Evolutionary conservation across 2,329 filamentous ascomycete species (phyloP).

Genomic region (Aspergillus persii): DNA sequence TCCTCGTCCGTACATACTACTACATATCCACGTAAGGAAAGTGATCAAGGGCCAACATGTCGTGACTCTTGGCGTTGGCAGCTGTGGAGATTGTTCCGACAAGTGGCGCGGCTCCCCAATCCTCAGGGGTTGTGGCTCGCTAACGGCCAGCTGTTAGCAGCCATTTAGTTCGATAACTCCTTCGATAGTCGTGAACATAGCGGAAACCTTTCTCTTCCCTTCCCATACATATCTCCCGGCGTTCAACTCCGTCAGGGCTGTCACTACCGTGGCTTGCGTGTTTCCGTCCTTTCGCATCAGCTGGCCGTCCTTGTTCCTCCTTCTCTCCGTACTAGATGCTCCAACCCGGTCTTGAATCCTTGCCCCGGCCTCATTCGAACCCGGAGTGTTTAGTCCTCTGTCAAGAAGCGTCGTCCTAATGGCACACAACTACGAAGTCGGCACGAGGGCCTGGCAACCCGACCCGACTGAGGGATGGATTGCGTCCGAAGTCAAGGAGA

Average conservation of each 20-base stretch:
- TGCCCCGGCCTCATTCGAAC: conserved; percentile 10
- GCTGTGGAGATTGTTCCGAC: conserved; percentile 20
- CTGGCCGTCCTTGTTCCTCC: conserved; percentile 10
- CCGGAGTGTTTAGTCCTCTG: conserved; percentile 2
- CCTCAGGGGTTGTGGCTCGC: conserved; percentile 32
- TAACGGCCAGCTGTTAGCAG: conserved; percentile 30
- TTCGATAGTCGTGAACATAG: conserved; percentile 13
- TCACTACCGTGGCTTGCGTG: neutral
- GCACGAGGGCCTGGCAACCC: conserved; percentile 97
- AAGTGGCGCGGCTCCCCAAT: conserved; percentile 24
- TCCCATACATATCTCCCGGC: neutral
- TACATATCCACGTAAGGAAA: too few relatives aligned
- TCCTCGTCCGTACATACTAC: neutral
- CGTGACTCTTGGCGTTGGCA: conserved; percentile 19
- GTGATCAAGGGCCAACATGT: neutral
- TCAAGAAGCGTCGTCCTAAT: conserved; percentile 37
- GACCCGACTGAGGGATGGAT: conserved; percentile 96
- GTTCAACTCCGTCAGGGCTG: neutral
- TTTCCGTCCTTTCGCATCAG: conserved; percentile 5
- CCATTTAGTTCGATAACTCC: conserved; percentile 20
- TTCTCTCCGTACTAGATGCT: conserved; percentile 25
- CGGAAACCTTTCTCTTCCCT: conserved; percentile 9
- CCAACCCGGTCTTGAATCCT: conserved; percentile 18
- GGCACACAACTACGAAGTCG: conserved; percentile 94
- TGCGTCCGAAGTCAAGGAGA: conserved; percentile 88